Conservation (phyloP, 371 early-diverging fungal species). For the Nematocida sp. region DNA sequence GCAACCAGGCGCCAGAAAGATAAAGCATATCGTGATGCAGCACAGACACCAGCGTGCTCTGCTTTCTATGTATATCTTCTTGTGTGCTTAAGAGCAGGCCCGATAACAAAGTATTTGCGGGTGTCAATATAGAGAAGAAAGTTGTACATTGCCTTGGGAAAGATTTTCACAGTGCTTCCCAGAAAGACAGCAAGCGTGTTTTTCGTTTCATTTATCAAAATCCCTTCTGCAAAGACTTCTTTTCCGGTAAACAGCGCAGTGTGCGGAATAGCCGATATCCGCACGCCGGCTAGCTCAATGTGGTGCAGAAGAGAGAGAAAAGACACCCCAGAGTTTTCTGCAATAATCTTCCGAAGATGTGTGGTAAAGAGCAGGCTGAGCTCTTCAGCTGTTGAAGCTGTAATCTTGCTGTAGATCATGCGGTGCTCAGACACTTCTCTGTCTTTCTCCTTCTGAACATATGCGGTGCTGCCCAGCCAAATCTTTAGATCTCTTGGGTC, state of each 20-base stretch:
- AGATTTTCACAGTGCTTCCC: conserved; percentile 21
- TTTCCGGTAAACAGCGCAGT: not conserved
- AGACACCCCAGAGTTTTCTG: not conserved
- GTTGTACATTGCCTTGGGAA: conserved; percentile 47
- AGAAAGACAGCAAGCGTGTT: conserved; percentile 31
- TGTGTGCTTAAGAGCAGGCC: conserved; percentile 10
- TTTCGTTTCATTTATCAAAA: conserved; percentile 42
- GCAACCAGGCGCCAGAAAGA: too few relatives aligned
- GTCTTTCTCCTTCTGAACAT: not conserved
- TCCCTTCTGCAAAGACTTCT: not conserved
- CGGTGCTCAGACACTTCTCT: not conserved
- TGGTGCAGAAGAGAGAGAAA: conserved; percentile 2
- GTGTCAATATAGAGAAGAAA: conserved; percentile 13
- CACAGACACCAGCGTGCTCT: too few relatives aligned
- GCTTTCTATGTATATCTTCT: conserved; percentile 37
- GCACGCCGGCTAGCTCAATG: conserved; percentile 36
- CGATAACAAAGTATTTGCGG: conserved; percentile 37
- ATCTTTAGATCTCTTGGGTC: not conserved
- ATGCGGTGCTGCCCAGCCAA: conserved; percentile 44
- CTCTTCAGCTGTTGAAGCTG: not conserved
- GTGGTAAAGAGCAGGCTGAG: conserved; percentile 10
- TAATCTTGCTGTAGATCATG: conserved; percentile 14
- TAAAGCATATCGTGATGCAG: too few relatives aligned
- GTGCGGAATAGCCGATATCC: conserved; percentile 20
- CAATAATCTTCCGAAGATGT: not conserved